Conservation (phyloP, 768 basidiomycete genomes). For the Tylopilus sp. region DNA sequence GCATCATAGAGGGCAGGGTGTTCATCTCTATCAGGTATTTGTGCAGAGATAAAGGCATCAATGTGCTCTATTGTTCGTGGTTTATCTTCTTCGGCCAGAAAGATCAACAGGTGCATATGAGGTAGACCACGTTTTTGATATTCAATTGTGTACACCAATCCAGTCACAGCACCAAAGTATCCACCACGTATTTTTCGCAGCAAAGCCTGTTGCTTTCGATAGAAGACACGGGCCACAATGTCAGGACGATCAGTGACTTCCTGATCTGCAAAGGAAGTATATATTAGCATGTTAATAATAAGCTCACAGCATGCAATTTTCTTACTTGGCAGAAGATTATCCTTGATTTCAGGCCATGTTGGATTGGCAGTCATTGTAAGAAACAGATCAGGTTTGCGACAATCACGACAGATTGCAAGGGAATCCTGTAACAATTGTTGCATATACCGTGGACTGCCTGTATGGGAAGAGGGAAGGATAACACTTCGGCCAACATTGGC, state of each 20-base stretch:
- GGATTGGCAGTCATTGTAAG: conserved; percentile 38
- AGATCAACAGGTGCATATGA: not conserved
- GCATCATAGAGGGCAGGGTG: not conserved
- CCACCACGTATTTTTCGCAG: conserved; percentile 36
- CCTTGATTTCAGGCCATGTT: conserved; percentile 43
- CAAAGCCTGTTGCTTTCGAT: conserved; percentile 37
- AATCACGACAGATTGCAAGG: not conserved
- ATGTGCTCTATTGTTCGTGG: not conserved
- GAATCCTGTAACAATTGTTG: not conserved
- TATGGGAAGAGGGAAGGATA: not conserved
- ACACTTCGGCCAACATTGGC: not conserved
- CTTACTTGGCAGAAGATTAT: conserved; percentile 36
- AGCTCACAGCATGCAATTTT: no score
- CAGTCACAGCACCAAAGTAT: conserved; percentile 41
- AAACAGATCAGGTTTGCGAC: no score
- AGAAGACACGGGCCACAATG: conserved; percentile 44
- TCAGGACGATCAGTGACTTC: conserved; percentile 42
- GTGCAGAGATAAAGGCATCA: not conserved
- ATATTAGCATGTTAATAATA: not conserved
- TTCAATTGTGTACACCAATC: conserved; percentile 50
- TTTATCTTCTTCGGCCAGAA: not conserved
- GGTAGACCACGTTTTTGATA: not conserved
- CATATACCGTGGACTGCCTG: not conserved
- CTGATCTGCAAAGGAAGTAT: conserved; percentile 26
- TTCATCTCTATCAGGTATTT: not conserved